These are phyloP conservation scores for Inga laurina DNA, from an alignment of 306 rosid genomes.

Conservation along the genomic window DNA sequence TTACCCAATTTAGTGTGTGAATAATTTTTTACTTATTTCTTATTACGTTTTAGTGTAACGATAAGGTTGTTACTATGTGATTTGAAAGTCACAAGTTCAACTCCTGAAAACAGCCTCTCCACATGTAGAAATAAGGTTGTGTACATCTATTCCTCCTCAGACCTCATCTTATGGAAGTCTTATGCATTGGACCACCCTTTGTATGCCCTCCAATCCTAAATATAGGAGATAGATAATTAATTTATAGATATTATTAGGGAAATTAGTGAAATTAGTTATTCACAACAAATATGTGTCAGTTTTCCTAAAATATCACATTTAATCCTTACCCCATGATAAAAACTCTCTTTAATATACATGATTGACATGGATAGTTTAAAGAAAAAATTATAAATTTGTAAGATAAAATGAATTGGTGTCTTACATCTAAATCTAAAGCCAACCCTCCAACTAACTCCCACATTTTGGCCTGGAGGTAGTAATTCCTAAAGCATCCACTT, in stretches of 20 bases:
- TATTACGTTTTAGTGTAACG: no score
- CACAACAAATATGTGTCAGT: no score
- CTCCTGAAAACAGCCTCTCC: accelerated
- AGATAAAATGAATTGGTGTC: neutral
- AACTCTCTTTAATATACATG: neutral
- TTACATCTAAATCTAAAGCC: neutral
- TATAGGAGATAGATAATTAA: no score
- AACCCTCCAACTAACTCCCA: neutral
- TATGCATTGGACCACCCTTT: neutral
- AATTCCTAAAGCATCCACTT: neutral
- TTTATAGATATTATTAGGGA: no score
- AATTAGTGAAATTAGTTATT: no score
- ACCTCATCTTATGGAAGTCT: no score
- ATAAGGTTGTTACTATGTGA: no score
- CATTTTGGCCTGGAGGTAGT: neutral
- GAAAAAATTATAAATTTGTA: no score
- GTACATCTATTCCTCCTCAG: accelerated
- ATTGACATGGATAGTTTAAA: no score
- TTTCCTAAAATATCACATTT: no score
- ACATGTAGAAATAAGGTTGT: accelerated
- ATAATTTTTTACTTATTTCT: neutral
- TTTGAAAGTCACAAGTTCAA: no score
- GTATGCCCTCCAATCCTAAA: no score
- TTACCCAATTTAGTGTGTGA: neutral
- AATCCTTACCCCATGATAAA: neutral